Percentiles rank a stretch among this genome's conserved stretches.
These are phyloP conservation scores for Pachyrhizus erosus DNA, from an alignment of 306 rosid genomes.

Conservation along the genomic window DNA sequence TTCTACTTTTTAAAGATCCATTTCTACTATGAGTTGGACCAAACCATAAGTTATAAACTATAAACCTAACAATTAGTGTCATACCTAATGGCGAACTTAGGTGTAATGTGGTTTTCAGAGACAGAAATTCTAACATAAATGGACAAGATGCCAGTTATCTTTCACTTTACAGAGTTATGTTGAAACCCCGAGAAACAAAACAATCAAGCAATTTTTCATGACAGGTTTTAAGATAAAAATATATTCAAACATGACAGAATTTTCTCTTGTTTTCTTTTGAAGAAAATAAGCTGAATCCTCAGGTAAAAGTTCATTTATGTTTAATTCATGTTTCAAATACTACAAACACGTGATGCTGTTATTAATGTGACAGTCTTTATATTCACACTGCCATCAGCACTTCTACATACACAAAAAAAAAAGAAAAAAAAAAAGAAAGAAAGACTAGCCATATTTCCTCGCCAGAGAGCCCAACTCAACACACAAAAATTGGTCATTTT, in stretches of 20 bases:
- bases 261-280: neutral
- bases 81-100: neutral
- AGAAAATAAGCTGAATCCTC: slow-evolving; percentile 4
- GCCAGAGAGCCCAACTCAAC: slow-evolving; percentile 39
- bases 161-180: neutral
- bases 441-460: neutral
- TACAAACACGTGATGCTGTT: slow-evolving; percentile 36
- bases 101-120: neutral
- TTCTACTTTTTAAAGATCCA: too few species aligned
- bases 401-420: slow-evolving; percentile 34
- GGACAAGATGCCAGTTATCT: neutral
- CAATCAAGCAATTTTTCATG: neutral
- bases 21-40: too few species aligned
- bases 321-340: slow-evolving; percentile 40
- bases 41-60: too few species aligned
- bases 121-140: neutral
- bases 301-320: slow-evolving; percentile 16
- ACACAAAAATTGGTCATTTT: slow-evolving; percentile 24
- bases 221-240: neutral
- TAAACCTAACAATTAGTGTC: too few species aligned
- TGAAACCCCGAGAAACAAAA: neutral
- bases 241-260: neutral
- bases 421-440: neutral
- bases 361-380: slow-evolving; percentile 21
- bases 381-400: slow-evolving; percentile 43